Evolutionary conservation across 2,329 filamentous ascomycete genomes (phyloP), one percentile per base, ranked within the genome.

Genomic region (Talaromyces rugulosus): DNA sequence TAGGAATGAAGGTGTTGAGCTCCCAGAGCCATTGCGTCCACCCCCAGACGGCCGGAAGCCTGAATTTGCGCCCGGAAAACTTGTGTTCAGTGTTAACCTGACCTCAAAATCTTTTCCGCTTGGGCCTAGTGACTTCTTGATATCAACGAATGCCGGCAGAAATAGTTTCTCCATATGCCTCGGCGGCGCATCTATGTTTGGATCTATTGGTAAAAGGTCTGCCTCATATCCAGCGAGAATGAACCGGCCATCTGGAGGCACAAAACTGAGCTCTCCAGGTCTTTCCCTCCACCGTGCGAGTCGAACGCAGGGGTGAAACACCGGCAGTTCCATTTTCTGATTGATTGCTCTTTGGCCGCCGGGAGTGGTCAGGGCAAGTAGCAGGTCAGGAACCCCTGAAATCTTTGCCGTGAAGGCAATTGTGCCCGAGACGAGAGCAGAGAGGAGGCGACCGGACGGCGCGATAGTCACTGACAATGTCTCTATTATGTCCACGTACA

Each of bases 341-440:
- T 81, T 83, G 56, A 97, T 82, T 57, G 88, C 88, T 71, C 90
- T 89, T 66, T 88, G 90, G n/a, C 91, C 90, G 1, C 91, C 91
- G 0, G 92, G 90, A 1, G 91, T 89, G 0, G 89, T 89, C 31
- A 99, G 82, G 14, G 85, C 89, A 9, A 99, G 80, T 18, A 92
- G 75, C n/a, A 99, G 84, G 72, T 99, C 94, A 0, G 95, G 95
- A 2, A 98, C 86, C 4, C 95, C 95, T 0, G 94, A 97, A 47
- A 99, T 91, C 73, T 98, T 97, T 59, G 90, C 89, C 0, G 92
- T 98, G 74, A 98, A 98, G 1, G 91, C 93, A 67, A 99, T 94
- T 4, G 92, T 96, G 16, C 95, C 95, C 68, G 95, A 90, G 14
- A 92, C 90, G 66, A 96, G 89, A 3, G 95, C 94, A 7, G 91